These are phyloP conservation scores for Rhizophagus prolifer DNA, from an alignment of 192 early-diverging fungal genomes.

Conservation along the genomic window DNA sequence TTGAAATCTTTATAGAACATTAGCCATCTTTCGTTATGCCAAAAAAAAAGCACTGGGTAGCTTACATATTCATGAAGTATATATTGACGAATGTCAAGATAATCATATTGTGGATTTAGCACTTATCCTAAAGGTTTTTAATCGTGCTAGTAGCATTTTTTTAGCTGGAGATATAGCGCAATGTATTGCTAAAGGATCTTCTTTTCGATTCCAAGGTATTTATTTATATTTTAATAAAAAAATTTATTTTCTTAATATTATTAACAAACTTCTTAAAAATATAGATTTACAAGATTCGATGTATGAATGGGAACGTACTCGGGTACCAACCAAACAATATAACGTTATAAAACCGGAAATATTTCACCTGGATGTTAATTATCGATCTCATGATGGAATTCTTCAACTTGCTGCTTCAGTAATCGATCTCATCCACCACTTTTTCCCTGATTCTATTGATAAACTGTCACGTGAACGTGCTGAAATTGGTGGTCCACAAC, in stretches of 20 bases:
- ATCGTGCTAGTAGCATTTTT: constrained; percentile 9
- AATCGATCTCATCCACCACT: background rate
- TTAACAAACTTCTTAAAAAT: background rate
- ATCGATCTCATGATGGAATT: constrained; percentile 24
- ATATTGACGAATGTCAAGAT: constrained; percentile 28
- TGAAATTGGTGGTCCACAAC: constrained; percentile 17
- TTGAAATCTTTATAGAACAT: background rate
- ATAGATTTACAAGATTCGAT: constrained; percentile 2
- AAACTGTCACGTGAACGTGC: background rate
- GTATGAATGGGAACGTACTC: constrained; percentile 11
- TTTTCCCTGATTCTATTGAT: constrained; percentile 26
- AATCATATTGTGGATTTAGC: constrained; percentile 14
- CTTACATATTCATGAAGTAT: constrained; percentile 22
- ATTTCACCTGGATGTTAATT: constrained; percentile 18
- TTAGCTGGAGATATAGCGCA: constrained; percentile 24
- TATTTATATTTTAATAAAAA: too few relatives aligned
- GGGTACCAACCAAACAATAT: background rate
- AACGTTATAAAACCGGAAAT: background rate
- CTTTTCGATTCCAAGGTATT: constrained; percentile 21
- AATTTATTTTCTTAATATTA: background rate
- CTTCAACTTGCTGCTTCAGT: constrained; percentile 23
- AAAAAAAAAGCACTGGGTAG: constrained; percentile 8
- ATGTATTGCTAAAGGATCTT: constrained; percentile 20
- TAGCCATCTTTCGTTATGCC: constrained; percentile 11
- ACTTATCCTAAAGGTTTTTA: constrained; percentile 17